Conservation (phyloP, 805 yeast genomes). For the Hanseniaspora lindneri region DNA sequence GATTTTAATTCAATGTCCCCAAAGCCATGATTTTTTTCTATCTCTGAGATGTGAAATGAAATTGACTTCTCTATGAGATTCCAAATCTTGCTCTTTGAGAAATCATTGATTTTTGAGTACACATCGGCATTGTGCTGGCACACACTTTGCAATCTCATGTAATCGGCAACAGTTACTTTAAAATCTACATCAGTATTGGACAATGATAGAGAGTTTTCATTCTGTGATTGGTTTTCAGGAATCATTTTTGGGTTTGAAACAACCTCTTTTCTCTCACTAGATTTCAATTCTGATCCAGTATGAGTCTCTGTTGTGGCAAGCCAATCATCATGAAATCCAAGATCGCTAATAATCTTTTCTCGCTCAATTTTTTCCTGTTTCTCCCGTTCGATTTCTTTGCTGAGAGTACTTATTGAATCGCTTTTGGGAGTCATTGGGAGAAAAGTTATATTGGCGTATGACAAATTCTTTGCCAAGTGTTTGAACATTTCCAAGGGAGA, state of each 20-base stretch:
- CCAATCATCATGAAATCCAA: conserved; percentile 15
- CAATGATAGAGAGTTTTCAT: neutral
- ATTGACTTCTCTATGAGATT: conserved; percentile 27
- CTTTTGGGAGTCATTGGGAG: no score
- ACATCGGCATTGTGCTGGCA: conserved; percentile 28
- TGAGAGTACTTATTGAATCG: no score
- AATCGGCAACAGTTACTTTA: conserved; percentile 12
- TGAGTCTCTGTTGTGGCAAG: conserved; percentile 7
- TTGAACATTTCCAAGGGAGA: conserved; percentile 4
- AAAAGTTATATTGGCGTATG: conserved; percentile 8
- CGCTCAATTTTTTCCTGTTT: neutral
- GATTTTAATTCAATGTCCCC: neutral
- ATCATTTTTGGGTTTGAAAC: neutral
- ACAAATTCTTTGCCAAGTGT: conserved; percentile 3
- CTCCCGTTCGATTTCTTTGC: no score
- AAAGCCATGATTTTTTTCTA: neutral
- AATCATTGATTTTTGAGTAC: conserved; percentile 26
- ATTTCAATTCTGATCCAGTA: neutral
- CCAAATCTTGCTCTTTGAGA: conserved; percentile 27
- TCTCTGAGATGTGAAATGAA: conserved; percentile 18
- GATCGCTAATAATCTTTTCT: conserved; percentile 8
- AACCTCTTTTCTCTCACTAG: neutral
- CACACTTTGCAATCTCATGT: conserved; percentile 20
- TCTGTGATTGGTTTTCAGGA: neutral
- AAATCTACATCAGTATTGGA: neutral